Evolutionary conservation across 345 rosid genomes (phyloP).

Genomic region (Rhodomyrtus tomentosa): DNA sequence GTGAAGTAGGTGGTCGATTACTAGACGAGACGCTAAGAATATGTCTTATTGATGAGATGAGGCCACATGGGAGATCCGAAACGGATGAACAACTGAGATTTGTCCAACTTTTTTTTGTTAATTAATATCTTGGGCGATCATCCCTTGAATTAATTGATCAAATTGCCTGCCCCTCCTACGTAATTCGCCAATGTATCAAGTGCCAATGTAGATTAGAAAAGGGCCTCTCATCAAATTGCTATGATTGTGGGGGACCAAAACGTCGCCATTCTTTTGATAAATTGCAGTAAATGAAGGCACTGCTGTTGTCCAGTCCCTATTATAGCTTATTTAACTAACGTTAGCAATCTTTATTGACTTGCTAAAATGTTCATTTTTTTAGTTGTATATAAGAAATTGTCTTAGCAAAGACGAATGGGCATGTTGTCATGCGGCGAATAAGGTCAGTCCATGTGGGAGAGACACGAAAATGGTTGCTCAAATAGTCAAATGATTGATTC

Average conservation of each 20-base stretch:
- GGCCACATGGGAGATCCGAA: conserved; percentile 1
- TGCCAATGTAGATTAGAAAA: background rate
- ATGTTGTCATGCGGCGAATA: background rate
- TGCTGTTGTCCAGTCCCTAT: background rate
- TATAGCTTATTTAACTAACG: no score
- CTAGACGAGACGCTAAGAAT: background rate
- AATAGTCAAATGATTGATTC: background rate
- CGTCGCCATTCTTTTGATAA: background rate
- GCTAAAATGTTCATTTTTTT: background rate
- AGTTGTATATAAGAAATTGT: background rate
- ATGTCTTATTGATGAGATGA: background rate
- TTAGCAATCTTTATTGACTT: background rate
- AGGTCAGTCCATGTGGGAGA: background rate
- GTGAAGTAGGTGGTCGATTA: background rate
- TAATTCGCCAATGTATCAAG: background rate
- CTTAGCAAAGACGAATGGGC: background rate
- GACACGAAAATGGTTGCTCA: background rate
- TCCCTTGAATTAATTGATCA: background rate
- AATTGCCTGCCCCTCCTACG: background rate
- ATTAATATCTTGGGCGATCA: background rate
- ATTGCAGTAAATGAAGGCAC: background rate
- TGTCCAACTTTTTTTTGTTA: background rate
- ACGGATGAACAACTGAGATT: conserved; percentile 4
- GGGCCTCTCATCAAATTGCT: background rate
- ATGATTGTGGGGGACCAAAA: background rate